These are phyloP conservation scores for Saccharum hybrid DNA, from an alignment of 202 grass and related monocot species.

Conservation along the genomic window DNA sequence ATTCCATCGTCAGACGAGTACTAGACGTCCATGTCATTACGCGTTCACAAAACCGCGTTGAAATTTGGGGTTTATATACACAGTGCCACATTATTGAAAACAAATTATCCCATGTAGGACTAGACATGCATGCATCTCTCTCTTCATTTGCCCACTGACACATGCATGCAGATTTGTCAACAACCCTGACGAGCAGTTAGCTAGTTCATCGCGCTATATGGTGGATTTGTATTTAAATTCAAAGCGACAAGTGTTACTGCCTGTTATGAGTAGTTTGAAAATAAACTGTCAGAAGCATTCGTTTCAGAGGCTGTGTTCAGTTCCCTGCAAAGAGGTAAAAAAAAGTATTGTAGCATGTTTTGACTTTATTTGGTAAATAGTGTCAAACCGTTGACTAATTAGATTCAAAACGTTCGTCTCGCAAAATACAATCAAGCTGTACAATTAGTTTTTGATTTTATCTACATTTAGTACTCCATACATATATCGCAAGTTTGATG, in stretches of 20 bases:
- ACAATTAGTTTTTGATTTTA: too few relatives aligned
- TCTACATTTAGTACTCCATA: too few relatives aligned
- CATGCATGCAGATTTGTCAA: constrained; percentile 8
- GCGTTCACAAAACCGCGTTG: constrained; percentile 38
- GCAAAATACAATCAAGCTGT: too few relatives aligned
- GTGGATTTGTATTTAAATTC: too few relatives aligned
- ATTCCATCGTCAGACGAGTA: not conserved
- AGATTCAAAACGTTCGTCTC: too few relatives aligned
- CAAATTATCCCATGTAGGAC: not conserved
- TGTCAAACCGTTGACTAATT: too few relatives aligned
- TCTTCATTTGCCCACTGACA: not conserved
- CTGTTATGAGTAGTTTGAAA: not conserved
- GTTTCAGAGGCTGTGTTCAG: too few relatives aligned
- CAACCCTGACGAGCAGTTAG: not conserved
- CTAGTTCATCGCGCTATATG: not conserved
- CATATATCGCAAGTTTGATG: too few relatives aligned
- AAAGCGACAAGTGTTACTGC: not conserved
- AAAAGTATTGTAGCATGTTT: too few relatives aligned
- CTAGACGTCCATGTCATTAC: not conserved
- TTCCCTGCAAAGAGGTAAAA: too few relatives aligned
- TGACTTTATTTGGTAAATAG: too few relatives aligned
- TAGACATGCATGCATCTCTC: not conserved
- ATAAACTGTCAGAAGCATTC: not conserved
- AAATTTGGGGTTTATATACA: not conserved
- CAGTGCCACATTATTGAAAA: not conserved